Conservation (phyloP, 257 asterid genomes). For the Cruciata laevipes region DNA sequence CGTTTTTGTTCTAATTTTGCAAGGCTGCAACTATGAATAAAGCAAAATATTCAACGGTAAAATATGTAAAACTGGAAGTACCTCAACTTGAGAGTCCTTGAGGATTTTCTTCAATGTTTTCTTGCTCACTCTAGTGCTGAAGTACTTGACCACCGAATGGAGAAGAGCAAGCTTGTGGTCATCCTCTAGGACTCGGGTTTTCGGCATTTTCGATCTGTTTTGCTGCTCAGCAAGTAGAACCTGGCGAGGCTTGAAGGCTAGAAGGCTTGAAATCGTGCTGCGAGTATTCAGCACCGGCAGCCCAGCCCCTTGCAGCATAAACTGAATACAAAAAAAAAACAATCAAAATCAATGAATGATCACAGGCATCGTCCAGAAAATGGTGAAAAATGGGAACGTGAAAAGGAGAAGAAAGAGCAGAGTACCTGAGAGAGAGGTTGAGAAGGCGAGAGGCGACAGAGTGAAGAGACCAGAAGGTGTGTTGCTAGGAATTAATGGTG, state of each 20-base stretch:
- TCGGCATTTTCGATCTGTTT: slow-evolving; percentile 13
- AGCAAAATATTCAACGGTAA: background rate
- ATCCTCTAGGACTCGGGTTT: slow-evolving; percentile 2
- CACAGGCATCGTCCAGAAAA: background rate
- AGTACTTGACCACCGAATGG: slow-evolving; percentile 22
- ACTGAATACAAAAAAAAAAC: background rate
- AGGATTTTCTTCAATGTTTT: slow-evolving; percentile 29
- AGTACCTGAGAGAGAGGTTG: background rate
- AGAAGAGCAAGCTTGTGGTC: slow-evolving; percentile 16
- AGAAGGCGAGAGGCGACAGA: background rate
- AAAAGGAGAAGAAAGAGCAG: background rate
- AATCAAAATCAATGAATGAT: background rate
- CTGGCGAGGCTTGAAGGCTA: slow-evolving; percentile 31
- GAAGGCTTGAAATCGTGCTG: slow-evolving; percentile 6
- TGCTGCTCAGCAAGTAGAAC: slow-evolving; percentile 23
- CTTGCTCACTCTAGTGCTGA: slow-evolving; percentile 21
- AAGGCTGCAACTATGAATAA: too few species aligned
- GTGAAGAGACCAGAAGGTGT: background rate
- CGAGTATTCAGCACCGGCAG: background rate
- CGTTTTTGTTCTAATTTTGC: too few species aligned
- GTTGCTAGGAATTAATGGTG: background rate
- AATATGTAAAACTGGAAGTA: background rate
- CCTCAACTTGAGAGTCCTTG: slow-evolving; percentile 31
- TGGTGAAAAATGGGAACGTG: background rate
- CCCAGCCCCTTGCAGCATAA: slow-evolving; percentile 7